A percentile compares a stretch with the other conserved stretches of the same genome.
These are phyloP conservation scores for Pleurotus eryngii DNA, from an alignment of 768 basidiomycete genomes.

Conservation along the genomic window DNA sequence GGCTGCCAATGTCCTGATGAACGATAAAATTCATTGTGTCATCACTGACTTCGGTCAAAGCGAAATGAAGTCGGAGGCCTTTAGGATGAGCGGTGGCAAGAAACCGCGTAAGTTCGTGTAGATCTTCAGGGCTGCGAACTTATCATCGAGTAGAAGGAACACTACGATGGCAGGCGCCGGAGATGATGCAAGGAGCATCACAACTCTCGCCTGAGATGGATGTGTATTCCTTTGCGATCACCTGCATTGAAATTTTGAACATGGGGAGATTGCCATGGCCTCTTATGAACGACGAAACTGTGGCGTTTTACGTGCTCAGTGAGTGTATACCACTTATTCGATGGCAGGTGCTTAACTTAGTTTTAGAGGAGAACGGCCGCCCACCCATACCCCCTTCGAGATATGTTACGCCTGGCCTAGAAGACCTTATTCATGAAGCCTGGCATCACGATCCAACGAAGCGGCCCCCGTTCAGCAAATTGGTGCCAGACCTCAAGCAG, in stretches of 20 bases:
- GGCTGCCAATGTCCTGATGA: constrained; percentile 77
- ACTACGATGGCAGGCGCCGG: constrained; percentile 71
- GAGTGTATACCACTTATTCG: constrained; percentile 14
- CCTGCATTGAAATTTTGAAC: constrained; percentile 59
- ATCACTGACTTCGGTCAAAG: constrained; percentile 84
- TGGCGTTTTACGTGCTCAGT: constrained; percentile 52
- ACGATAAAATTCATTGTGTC: constrained; percentile 62
- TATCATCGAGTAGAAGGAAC: constrained; percentile 46
- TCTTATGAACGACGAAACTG: constrained; percentile 44
- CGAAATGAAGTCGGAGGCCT: constrained; percentile 73
- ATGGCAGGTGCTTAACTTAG: neutral
- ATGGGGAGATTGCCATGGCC: constrained; percentile 64
- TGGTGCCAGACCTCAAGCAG: constrained; percentile 43
- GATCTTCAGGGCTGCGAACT: neutral
- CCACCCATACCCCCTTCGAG: constrained; percentile 43
- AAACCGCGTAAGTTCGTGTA: constrained; percentile 39
- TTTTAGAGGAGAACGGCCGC: constrained; percentile 46
- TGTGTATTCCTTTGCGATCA: constrained; percentile 68
- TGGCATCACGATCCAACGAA: constrained; percentile 52
- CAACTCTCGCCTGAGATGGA: constrained; percentile 58
- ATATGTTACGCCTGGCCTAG: constrained; percentile 29
- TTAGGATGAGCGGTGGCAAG: constrained; percentile 50
- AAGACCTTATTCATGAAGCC: constrained; percentile 46
- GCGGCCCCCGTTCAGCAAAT: constrained; percentile 51
- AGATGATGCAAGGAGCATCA: constrained; percentile 62